Evolutionary conservation across 148 eudicot species (phyloP), one percentile per base, ranked within the genome.

Genomic region (Cornus florida): DNA sequence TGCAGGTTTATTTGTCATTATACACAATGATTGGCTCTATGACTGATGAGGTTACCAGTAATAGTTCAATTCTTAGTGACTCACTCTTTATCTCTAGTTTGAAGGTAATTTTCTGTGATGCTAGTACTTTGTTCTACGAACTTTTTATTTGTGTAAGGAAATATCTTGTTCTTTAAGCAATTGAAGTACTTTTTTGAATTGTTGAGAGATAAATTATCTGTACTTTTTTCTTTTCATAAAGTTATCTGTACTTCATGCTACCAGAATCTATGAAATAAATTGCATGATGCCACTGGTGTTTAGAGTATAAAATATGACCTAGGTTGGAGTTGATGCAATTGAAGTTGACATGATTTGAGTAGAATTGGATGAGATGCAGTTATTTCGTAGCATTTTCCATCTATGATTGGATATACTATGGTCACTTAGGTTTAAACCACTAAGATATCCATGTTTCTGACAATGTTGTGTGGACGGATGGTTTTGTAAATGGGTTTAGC

Each of bases 1-100:
- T 90, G 89, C 91, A 96, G 99, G 98, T 96, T 76, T 94, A 94
- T 80, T 68, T 96, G 83, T 91, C 94, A 56, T 79, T 96, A 43
- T 96, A 94, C 87, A 86, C 97, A 73, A 84, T 81, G 74, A 84
- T 94, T 74, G 88, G 87, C 74, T 84, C 89, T 62, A 89, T 96
- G 91, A 87, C 88, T 65, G 91, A 92, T 86, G 90, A 89, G 81
- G 86, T 91, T 75, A 67, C 87, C 70, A 75, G 81, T 82, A 85
- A 86, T 64, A 24, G 48, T 33, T 70, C 84, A 82, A 71, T 75
- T 75, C 68, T 81, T 62, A 77, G 78, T 39, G 97, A 94, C 85
- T 82, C 95, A 5, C 92, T 93, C 41, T 83, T 85, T 69, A 78
- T 96, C 56, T 81, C 87, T 33, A 90, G 87, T 87, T 81, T 96